These are phyloP conservation scores for Aspergillus sp. DNA, from an alignment of 2,329 filamentous ascomycete genomes.

Conservation along the genomic window DNA sequence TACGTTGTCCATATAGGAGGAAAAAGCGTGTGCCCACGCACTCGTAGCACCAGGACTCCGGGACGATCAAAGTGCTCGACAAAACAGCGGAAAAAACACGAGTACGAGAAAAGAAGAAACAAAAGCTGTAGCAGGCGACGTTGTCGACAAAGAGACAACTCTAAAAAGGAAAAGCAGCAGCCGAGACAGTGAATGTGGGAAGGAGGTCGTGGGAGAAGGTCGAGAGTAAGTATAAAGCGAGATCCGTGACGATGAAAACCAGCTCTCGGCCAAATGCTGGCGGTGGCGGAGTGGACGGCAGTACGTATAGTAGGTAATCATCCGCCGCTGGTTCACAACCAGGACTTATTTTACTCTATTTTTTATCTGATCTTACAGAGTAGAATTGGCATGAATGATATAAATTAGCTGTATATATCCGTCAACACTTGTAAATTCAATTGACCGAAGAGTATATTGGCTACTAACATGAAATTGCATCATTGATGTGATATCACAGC, in stretches of 20 bases:
- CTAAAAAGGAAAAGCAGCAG: background rate
- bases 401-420: too few species aligned
- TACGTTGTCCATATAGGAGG: slow-evolving; percentile 39
- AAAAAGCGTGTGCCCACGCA: slow-evolving; percentile 27
- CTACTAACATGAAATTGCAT: background rate
- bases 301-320: too few species aligned
- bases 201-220: background rate
- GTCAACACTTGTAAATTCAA: background rate
- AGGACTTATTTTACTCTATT: too few species aligned
- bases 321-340: too few species aligned
- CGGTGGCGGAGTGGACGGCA: slow-evolving; percentile 17
- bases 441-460: background rate
- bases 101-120: slow-evolving; percentile 10
- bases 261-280: slow-evolving; percentile 13
- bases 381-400: too few species aligned
- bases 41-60: slow-evolving; percentile 16
- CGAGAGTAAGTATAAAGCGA: background rate
- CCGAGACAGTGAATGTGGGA: background rate
- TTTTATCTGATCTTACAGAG: too few species aligned
- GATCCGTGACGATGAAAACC: background rate
- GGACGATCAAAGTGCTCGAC: slow-evolving; percentile 8
- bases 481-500: background rate
- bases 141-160: background rate
- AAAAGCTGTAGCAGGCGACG: slow-evolving; percentile 12
- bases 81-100: slow-evolving; percentile 1